Evolutionary conservation across 177 flowering plant genomes (phyloP).

Genomic region (Vitis hybrid): DNA sequence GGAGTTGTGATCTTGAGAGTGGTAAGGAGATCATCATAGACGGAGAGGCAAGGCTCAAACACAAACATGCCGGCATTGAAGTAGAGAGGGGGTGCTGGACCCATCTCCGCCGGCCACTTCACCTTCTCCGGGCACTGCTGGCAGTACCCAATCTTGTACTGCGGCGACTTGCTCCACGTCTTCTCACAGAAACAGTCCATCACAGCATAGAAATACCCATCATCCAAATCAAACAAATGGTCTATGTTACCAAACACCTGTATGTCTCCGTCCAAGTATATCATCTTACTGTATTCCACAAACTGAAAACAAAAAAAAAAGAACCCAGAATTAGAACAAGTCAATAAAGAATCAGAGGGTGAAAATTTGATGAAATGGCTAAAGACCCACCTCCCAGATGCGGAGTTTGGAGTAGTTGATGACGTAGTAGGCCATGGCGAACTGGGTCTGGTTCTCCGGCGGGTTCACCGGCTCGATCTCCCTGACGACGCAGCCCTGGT

Average conservation of each 20-base stretch:
- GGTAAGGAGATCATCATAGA: slow-evolving; percentile 44
- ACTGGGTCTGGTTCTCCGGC: slow-evolving; percentile 54
- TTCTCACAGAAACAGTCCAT: slow-evolving; percentile 79
- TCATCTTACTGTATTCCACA: slow-evolving; percentile 87
- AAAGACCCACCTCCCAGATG: neutral
- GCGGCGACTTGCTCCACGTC: slow-evolving; percentile 73
- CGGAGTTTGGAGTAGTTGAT: slow-evolving; percentile 10
- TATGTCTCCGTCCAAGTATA: slow-evolving; percentile 89
- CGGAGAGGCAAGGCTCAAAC: slow-evolving; percentile 51
- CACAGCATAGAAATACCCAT: slow-evolving; percentile 72
- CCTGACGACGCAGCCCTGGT: slow-evolving; percentile 52
- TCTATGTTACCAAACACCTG: slow-evolving; percentile 90
- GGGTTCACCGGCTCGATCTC: slow-evolving; percentile 57
- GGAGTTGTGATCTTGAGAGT: slow-evolving; percentile 42
- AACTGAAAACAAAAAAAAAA: slow-evolving; percentile 43
- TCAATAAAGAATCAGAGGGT: neutral
- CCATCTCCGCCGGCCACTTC: slow-evolving; percentile 62
- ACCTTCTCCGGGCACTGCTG: slow-evolving; percentile 81
- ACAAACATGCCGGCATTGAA: slow-evolving; percentile 87
- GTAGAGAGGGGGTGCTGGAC: slow-evolving; percentile 64
- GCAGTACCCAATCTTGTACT: slow-evolving; percentile 79
- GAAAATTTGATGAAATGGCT: neutral
- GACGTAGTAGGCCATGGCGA: slow-evolving; percentile 28
- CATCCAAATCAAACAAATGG: slow-evolving; percentile 69
- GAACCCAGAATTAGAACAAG: neutral